Conservation (phyloP, 306 rosid species). For the Pyrus communis region DNA sequence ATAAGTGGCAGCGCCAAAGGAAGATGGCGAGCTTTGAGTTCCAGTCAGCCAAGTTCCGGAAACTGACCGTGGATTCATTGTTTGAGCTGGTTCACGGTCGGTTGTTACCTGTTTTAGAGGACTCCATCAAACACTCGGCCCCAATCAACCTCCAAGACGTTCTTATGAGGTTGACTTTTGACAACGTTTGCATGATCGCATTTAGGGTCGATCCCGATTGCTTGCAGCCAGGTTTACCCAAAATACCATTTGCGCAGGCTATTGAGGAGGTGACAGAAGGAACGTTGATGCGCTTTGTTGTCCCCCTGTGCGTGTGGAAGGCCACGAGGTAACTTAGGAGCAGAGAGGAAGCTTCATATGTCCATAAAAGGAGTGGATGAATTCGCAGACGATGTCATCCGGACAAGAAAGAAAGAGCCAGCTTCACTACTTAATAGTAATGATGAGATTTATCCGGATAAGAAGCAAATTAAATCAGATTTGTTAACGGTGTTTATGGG, state of each 20-base stretch:
- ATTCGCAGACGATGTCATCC: constrained; percentile 67
- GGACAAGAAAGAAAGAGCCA: constrained; percentile 64
- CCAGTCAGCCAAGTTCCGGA: constrained; percentile 60
- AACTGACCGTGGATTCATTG: constrained; percentile 46
- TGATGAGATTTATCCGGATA: neutral
- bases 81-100: constrained; percentile 57
- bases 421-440: neutral
- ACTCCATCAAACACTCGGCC: constrained; percentile 12
- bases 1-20: constrained; percentile 69
- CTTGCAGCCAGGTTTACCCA: constrained; percentile 34
- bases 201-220: constrained; percentile 94
- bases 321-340: constrained; percentile 63
- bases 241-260: constrained; percentile 69
- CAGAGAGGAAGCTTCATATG: constrained; percentile 47
- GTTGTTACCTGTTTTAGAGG: constrained; percentile 25
- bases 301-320: constrained; percentile 58
- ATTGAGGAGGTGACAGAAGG: constrained; percentile 87
- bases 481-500: constrained; percentile 64
- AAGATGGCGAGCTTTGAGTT: constrained; percentile 81
- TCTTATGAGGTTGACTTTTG: constrained; percentile 66
- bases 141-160: constrained; percentile 69
- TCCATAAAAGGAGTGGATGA: constrained; percentile 61
- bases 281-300: constrained; percentile 55
- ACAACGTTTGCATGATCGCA: constrained; percentile 78
- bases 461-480: constrained; percentile 34